Percentiles rank a stretch among this genome's conserved stretches.
Conservation (phyloP, 208 protist species). For the Porcisia hertigi region DNA sequence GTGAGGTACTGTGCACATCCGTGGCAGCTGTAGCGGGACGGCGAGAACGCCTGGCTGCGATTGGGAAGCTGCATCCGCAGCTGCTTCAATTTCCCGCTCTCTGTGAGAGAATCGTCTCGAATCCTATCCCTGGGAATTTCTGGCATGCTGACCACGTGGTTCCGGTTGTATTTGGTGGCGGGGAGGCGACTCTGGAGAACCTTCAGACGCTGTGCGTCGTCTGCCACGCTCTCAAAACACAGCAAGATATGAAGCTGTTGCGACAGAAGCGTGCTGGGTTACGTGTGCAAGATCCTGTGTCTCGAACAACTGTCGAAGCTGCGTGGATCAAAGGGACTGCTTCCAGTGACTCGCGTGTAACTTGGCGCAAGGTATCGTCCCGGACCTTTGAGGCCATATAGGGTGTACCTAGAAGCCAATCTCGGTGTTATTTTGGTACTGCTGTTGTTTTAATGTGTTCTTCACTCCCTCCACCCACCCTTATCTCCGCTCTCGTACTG, state of each 20-base stretch:
- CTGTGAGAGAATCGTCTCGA: slow-evolving; percentile 43
- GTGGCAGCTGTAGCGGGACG: slow-evolving; percentile 22
- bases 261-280: background rate
- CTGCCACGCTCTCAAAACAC: slow-evolving; percentile 77
- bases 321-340: slow-evolving; percentile 3
- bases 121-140: slow-evolving; percentile 63
- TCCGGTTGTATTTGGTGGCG: slow-evolving; percentile 67
- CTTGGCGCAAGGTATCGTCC: background rate
- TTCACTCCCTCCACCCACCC: background rate
- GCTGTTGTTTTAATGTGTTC: background rate
- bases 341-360: slow-evolving; percentile 2
- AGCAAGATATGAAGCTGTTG: slow-evolving; percentile 36
- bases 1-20: slow-evolving; percentile 44
- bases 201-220: slow-evolving; percentile 84
- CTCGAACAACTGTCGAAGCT: slow-evolving; percentile 16
- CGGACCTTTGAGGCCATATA: background rate
- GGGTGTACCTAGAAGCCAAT: background rate
- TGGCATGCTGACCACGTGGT: slow-evolving; percentile 87
- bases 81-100: slow-evolving; percentile 60
- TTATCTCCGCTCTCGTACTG: background rate
- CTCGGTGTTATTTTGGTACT: background rate
- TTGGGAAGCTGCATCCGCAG: slow-evolving; percentile 56
- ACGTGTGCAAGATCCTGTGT: background rate
- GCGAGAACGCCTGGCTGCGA: slow-evolving; percentile 28
- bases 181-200: slow-evolving; percentile 64